Conservation (phyloP, 1,284 basidiomycete genomes). For the Puccinia sorghi region DNA sequence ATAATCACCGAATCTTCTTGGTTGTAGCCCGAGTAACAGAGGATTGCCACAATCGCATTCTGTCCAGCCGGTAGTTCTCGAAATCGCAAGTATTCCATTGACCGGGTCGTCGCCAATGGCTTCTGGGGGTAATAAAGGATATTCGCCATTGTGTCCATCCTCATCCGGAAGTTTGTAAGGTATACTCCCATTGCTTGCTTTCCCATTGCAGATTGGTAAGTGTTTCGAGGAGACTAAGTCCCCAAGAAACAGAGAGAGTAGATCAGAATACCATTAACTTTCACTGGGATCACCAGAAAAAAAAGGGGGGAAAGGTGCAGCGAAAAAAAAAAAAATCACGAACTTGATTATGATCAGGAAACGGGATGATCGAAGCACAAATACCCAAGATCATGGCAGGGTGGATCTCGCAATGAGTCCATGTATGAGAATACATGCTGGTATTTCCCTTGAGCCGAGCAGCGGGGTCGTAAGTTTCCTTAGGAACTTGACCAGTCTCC, state of each 20-base stretch:
- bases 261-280: neutral
- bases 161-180: slow-evolving; percentile 93
- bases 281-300: neutral
- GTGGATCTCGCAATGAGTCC: slow-evolving; percentile 99
- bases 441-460: slow-evolving; percentile 79
- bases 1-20: slow-evolving; percentile 99
- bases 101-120: slow-evolving; percentile 93
- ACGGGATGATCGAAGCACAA: slow-evolving; percentile 97
- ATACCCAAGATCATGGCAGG: slow-evolving; percentile 98
- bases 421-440: slow-evolving; percentile 69
- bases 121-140: slow-evolving; percentile 94
- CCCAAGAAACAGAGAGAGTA: neutral
- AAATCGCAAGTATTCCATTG: slow-evolving; percentile 98
- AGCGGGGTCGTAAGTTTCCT: slow-evolving; percentile 71
- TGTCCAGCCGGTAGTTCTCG: slow-evolving; percentile 95
- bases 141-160: slow-evolving; percentile 60
- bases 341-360: slow-evolving; percentile 99
- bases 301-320: slow-evolving; percentile 19
- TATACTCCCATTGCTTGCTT: slow-evolving; percentile 99
- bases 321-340: slow-evolving; percentile 54
- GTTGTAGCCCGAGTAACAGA: slow-evolving; percentile 99
- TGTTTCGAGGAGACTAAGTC: slow-evolving; percentile 90
- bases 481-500: slow-evolving; percentile 63
- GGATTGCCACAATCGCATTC: slow-evolving; percentile 96
- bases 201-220: slow-evolving; percentile 99